Conservation (phyloP, 768 basidiomycete species). For the Psilocybe cyanescens region DNA sequence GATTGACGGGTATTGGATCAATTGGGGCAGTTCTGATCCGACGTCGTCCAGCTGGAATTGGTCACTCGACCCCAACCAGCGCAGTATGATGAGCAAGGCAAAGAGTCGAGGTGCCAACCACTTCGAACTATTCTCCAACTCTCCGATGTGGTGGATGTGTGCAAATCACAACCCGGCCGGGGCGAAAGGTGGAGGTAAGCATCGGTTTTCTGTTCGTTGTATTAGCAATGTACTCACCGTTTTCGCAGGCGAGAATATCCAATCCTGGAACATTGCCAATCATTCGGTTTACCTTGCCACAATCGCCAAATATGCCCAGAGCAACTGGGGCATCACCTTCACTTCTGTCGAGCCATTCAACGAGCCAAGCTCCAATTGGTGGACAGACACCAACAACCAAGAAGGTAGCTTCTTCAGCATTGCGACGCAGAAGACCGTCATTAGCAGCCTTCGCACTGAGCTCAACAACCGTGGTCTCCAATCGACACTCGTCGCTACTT, state of each 20-base stretch:
- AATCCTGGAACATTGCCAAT: conserved; percentile 20
- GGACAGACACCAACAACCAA: conserved; percentile 23
- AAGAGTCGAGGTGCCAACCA: conserved; percentile 16
- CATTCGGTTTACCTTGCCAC: conserved; percentile 21
- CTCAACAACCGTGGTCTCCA: conserved; percentile 20
- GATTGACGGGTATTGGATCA: conserved; percentile 20
- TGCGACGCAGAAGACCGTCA: conserved; percentile 15
- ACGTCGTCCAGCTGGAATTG: conserved; percentile 22
- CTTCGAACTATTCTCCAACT: conserved; percentile 22
- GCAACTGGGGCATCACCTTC: conserved; percentile 22
- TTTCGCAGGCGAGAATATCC: conserved; percentile 18
- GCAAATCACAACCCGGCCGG: conserved; percentile 21
- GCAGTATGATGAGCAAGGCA: conserved; percentile 17
- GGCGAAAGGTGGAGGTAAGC: conserved; percentile 10
- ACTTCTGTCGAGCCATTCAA: conserved; percentile 20
- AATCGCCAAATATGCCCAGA: conserved; percentile 20
- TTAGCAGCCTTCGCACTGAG: conserved; percentile 15
- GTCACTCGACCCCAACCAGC: conserved; percentile 19
- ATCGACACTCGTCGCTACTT: conserved; percentile 13
- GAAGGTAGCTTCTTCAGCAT: conserved; percentile 23
- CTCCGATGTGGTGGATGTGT: conserved; percentile 25
- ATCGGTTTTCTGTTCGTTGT: not conserved
- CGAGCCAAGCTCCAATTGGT: conserved; percentile 21
- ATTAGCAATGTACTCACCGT: not conserved
- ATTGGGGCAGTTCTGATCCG: conserved; percentile 18